A percentile compares a stretch with the other conserved stretches of the same genome.
Conservation (phyloP, 495 filamentous ascomycete species). For the Lichenothelia convexa region DNA sequence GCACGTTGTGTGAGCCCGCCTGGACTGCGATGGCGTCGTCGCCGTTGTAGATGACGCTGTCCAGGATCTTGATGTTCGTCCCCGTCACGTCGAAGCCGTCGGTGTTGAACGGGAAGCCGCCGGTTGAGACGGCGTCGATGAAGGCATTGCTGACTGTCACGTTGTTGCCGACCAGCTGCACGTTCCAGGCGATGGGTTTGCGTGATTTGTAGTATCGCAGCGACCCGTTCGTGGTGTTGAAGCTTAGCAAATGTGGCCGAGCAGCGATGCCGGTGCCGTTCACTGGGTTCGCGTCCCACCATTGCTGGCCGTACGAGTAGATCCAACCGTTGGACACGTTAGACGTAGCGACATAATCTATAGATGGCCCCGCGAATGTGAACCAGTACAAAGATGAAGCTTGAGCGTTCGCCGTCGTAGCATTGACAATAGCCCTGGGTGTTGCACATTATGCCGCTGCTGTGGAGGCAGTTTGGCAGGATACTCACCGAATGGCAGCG, state of each 20-base stretch:
- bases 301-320: slow-evolving; percentile 26
- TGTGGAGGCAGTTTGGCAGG: too few relatives aligned
- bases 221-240: slow-evolving; percentile 20
- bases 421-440: too few relatives aligned
- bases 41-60: slow-evolving; percentile 26
- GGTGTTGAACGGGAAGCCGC: slow-evolving; percentile 28
- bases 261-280: slow-evolving; percentile 19
- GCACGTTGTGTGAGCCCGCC: slow-evolving; percentile 20
- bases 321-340: slow-evolving; percentile 25
- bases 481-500: slow-evolving; percentile 17
- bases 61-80: slow-evolving; percentile 20
- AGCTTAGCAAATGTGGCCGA: slow-evolving; percentile 25
- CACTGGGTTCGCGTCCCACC: slow-evolving; percentile 28
- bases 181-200: slow-evolving; percentile 28
- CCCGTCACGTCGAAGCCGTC: slow-evolving; percentile 26
- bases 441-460: too few relatives aligned
- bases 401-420: too few relatives aligned
- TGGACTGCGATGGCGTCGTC: slow-evolving; percentile 27
- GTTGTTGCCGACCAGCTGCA: slow-evolving; percentile 21
- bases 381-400: too few relatives aligned
- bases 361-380: too few relatives aligned
- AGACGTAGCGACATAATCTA: slow-evolving; percentile 19
- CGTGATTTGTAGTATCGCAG: slow-evolving; percentile 24
- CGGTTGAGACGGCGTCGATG: slow-evolving; percentile 24
- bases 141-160: slow-evolving; percentile 23